Percentiles rank a stretch among this genome's conserved stretches.
Evolutionary conservation across 148 eudicot species (phyloP).

Genomic region (Mesembryanthemum crystallinum): DNA sequence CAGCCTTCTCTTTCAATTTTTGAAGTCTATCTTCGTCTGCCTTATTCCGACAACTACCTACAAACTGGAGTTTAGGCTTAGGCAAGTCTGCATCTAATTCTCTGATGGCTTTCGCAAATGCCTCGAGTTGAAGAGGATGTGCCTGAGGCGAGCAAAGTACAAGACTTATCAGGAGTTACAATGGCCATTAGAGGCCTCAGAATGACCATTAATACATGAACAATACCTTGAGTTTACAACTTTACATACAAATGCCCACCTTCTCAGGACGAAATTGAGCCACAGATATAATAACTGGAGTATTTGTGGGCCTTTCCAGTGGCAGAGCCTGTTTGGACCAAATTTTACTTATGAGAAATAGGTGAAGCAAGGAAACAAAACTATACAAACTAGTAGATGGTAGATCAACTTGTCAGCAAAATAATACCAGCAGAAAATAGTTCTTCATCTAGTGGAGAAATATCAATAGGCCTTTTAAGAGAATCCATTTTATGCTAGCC

Average conservation of each 20-base stretch:
- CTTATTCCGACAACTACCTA: constrained; percentile 92
- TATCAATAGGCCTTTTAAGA: neutral
- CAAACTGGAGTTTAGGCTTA: constrained; percentile 81
- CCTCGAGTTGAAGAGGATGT: constrained; percentile 85
- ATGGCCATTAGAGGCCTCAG: constrained; percentile 16
- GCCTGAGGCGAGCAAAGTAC: constrained; percentile 52
- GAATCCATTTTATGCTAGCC: neutral
- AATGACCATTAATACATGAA: constrained; percentile 12
- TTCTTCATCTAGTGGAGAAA: no score
- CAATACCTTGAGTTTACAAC: constrained; percentile 29
- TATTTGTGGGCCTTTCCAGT: constrained; percentile 51
- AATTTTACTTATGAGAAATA: constrained; percentile 19
- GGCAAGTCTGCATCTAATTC: constrained; percentile 48
- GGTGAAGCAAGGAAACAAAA: neutral
- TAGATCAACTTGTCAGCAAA: neutral
- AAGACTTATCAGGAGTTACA: constrained; percentile 13
- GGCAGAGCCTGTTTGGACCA: constrained; percentile 58
- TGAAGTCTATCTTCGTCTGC: constrained; percentile 84
- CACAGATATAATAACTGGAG: constrained; percentile 71
- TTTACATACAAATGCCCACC: constrained; percentile 53
- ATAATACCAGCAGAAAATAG: neutral
- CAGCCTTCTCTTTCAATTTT: constrained; percentile 70
- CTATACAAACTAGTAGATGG: neutral
- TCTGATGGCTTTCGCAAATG: constrained; percentile 64
- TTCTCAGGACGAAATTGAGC: constrained; percentile 99